Conservation (phyloP, 2,329 filamentous ascomycete genomes). For the Penicillium sp. region DNA sequence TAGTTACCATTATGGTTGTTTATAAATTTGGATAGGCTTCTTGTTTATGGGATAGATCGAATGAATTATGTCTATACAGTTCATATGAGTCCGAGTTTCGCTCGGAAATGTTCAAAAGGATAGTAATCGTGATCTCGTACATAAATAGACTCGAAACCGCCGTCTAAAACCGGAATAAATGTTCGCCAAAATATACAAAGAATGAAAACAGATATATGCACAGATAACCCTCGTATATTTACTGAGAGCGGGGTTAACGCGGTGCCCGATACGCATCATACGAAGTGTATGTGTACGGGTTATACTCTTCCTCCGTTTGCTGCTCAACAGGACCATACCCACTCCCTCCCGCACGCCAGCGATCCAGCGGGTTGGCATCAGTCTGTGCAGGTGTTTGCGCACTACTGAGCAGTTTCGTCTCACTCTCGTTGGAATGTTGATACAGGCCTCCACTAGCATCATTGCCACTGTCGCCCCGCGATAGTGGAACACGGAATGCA, state of each 20-base stretch:
- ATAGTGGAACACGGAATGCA: constrained; percentile 36
- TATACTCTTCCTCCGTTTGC: constrained; percentile 17
- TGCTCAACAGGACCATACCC: constrained; percentile 41
- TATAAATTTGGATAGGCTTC: neutral
- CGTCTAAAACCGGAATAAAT: neutral
- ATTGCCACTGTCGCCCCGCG: constrained; percentile 25
- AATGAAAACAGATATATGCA: constrained; percentile 4
- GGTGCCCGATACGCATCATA: constrained; percentile 36
- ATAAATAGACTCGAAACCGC: constrained; percentile 1
- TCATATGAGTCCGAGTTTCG: neutral
- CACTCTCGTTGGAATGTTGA: constrained; percentile 40
- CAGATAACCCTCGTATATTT: neutral
- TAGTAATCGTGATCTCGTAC: constrained; percentile 14
- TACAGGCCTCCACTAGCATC: constrained; percentile 29
- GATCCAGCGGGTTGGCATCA: constrained; percentile 27
- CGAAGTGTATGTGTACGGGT: constrained; percentile 25
- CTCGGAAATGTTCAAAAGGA: constrained; percentile 2
- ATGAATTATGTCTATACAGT: neutral
- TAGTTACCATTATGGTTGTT: neutral
- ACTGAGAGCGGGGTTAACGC: constrained; percentile 11
- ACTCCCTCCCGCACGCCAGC: constrained; percentile 32
- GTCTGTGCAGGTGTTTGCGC: constrained; percentile 33
- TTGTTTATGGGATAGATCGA: neutral
- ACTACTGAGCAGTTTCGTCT: constrained; percentile 38
- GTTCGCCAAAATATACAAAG: constrained; percentile 5